phyloP scores from a whole-genome alignment of 306 rosid species.

The Crataegus laevigata region DNA sequence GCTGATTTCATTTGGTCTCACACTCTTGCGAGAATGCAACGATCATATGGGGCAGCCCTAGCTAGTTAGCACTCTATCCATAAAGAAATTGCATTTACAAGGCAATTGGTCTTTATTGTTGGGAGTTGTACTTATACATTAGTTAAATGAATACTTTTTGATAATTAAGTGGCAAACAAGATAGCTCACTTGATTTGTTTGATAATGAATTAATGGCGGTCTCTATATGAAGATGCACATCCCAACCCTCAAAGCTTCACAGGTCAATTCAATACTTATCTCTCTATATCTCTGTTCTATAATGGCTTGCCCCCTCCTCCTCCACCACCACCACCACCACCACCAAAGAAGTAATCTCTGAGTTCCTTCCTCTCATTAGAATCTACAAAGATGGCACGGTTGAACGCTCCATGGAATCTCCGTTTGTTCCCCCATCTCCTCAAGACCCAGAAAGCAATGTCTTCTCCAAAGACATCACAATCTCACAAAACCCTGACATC shows the following conservation, averaged over 20 bases:
- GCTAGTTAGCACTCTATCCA: too few relatives aligned
- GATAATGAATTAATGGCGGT: neutral
- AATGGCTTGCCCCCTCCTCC: neutral
- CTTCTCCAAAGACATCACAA: constrained; percentile 39
- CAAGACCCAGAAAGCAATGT: constrained; percentile 29
- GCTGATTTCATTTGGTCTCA: too few relatives aligned
- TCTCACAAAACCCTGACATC: constrained; percentile 30
- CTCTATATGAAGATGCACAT: neutral
- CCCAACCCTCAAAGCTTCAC: too few relatives aligned
- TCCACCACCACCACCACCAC: neutral
- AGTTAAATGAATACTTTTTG: too few relatives aligned
- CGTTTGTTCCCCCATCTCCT: constrained; percentile 25
- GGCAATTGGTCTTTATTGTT: too few relatives aligned
- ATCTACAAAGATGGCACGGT: constrained; percentile 41
- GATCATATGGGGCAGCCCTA: too few relatives aligned
- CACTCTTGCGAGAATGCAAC: too few relatives aligned
- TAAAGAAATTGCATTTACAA: too few relatives aligned
- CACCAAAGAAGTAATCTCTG: constrained; percentile 25
- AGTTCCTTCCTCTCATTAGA: constrained; percentile 23
- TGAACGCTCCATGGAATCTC: constrained; percentile 21
- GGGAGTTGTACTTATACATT: too few relatives aligned
- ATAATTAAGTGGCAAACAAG: neutral
- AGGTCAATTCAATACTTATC: too few relatives aligned
- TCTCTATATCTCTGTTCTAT: neutral
- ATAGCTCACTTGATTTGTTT: neutral